A percentile compares a stretch with the other conserved stretches of the same genome.
phyloP scores from a whole-genome alignment of 108 stramenopile genomes.

The Skeletonema grethae region DNA sequence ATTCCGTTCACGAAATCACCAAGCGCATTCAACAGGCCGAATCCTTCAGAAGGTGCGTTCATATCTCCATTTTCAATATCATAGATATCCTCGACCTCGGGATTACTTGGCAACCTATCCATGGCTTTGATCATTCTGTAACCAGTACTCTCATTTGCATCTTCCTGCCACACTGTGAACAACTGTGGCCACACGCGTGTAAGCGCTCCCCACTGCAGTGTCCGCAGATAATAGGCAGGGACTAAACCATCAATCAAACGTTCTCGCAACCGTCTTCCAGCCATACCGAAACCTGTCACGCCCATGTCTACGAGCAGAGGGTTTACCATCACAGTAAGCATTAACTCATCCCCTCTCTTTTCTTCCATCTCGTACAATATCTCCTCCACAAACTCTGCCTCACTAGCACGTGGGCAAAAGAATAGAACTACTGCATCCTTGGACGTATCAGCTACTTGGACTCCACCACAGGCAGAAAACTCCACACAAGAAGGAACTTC shows the following conservation, averaged over 20 bases:
- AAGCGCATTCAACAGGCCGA: constrained; percentile 68
- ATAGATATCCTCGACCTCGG: constrained; percentile 88
- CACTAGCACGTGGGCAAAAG: constrained; percentile 84
- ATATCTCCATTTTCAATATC: constrained; percentile 67
- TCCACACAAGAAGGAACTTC: constrained; percentile 75
- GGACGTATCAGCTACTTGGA: constrained; percentile 58
- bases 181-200: constrained; percentile 65
- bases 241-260: constrained; percentile 76
- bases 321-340: constrained; percentile 87
- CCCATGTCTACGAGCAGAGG: constrained; percentile 95
- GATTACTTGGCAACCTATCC: constrained; percentile 74
- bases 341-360: constrained; percentile 36
- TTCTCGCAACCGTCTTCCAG: constrained; percentile 86
- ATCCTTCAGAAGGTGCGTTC: constrained; percentile 43
- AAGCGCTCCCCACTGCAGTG: constrained; percentile 90
- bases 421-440: constrained; percentile 68
- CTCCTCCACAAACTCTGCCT: constrained; percentile 70
- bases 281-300: constrained; percentile 94
- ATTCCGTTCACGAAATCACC: constrained; percentile 63
- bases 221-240: constrained; percentile 85
- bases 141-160: constrained; percentile 78
- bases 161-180: constrained; percentile 93
- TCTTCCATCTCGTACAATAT: constrained; percentile 56
- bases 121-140: constrained; percentile 74
- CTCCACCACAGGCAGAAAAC: constrained; percentile 71